Conservation (phyloP, 495 filamentous ascomycete species). For the Neurospora tetrasperma region DNA sequence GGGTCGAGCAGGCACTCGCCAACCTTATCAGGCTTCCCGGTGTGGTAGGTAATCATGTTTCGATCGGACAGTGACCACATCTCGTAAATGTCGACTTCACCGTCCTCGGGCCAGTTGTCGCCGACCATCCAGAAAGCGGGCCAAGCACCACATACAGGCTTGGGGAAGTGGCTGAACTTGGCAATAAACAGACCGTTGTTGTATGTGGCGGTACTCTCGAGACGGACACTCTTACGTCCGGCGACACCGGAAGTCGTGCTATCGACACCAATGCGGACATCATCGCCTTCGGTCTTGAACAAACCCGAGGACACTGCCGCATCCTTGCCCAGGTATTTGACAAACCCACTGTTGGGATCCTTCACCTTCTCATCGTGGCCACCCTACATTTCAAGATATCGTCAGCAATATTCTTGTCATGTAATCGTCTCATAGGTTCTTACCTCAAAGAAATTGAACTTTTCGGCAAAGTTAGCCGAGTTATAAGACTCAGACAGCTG, state of each 20-base stretch:
- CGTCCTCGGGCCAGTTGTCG: slow-evolving; percentile 61
- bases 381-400: neutral
- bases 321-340: slow-evolving; percentile 47
- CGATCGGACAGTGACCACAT: slow-evolving; percentile 55
- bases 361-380: slow-evolving; percentile 12
- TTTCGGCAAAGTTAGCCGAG: slow-evolving; percentile 41
- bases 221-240: slow-evolving; percentile 56
- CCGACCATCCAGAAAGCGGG: slow-evolving; percentile 63
- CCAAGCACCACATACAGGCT: slow-evolving; percentile 49
- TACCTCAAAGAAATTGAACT: slow-evolving; percentile 40
- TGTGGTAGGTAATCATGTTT: slow-evolving; percentile 69
- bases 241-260: slow-evolving; percentile 12
- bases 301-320: slow-evolving; percentile 44
- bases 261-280: slow-evolving; percentile 42
- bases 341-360: slow-evolving; percentile 58
- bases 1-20: slow-evolving; percentile 45
- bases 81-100: slow-evolving; percentile 89
- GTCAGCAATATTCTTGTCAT: neutral
- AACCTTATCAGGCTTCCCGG: slow-evolving; percentile 45
- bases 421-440: slow-evolving; percentile 4
- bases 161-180: slow-evolving; percentile 64
- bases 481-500: slow-evolving; percentile 36
- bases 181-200: slow-evolving; percentile 60
- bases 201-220: slow-evolving; percentile 56
- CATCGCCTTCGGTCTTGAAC: slow-evolving; percentile 37